Percentiles rank a stretch among this genome's conserved stretches.
phyloP scores from a whole-genome alignment of 164 flowering plant species.

The Aristolochia californica region DNA sequence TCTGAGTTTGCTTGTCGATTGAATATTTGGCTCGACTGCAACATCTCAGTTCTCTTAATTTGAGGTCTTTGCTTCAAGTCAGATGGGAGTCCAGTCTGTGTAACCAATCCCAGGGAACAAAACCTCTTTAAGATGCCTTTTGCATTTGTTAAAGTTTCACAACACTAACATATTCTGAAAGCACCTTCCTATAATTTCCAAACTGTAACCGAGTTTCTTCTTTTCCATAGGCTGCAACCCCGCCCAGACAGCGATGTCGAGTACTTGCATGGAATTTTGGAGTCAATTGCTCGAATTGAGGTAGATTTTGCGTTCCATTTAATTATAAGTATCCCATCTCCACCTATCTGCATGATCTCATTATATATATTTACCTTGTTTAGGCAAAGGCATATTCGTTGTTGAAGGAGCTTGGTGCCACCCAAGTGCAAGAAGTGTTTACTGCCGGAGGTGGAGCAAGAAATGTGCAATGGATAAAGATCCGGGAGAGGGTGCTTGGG shows the following conservation, averaged over 20 bases:
- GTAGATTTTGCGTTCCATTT: conserved; percentile 18
- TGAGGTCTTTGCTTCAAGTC: too few species aligned
- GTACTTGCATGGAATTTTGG: conserved; percentile 85
- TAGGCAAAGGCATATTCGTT: conserved; percentile 76
- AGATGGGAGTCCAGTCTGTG: too few species aligned
- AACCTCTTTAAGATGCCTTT: too few species aligned
- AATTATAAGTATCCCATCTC: background rate
- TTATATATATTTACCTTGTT: background rate
- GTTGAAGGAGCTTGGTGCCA: conserved; percentile 73
- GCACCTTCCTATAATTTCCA: too few species aligned
- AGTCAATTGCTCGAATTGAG: conserved; percentile 96
- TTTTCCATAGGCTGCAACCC: conserved; percentile 56
- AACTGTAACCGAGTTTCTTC: too few species aligned
- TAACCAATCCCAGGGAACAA: too few species aligned
- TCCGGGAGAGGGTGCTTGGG: conserved; percentile 72
- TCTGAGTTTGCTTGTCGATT: too few species aligned
- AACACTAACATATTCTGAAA: too few species aligned
- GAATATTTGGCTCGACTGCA: too few species aligned
- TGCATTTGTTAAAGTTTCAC: too few species aligned
- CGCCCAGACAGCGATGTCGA: conserved; percentile 76
- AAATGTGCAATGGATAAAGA: conserved; percentile 69
- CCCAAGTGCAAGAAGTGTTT: conserved; percentile 65
- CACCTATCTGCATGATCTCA: background rate
- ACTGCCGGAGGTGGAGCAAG: conserved; percentile 94
- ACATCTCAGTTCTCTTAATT: too few species aligned